Percentiles rank a stretch among this genome's conserved stretches.
Conservation (phyloP, 371 early-diverging fungal species). For the Mucor ambiguus region DNA sequence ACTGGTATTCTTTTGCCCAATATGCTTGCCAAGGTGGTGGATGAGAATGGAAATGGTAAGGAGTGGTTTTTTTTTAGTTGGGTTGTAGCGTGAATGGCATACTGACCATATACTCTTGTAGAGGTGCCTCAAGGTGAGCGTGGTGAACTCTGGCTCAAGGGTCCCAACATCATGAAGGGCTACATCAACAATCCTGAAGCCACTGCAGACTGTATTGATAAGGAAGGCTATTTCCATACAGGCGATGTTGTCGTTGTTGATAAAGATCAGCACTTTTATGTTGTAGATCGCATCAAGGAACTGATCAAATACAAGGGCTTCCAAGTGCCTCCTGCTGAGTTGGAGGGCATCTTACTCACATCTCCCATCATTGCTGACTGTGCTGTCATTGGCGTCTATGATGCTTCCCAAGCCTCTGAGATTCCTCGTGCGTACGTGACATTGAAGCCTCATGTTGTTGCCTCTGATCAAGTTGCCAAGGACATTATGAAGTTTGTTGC, state of each 20-base stretch:
- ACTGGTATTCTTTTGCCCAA: constrained; percentile 72
- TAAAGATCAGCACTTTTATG: constrained; percentile 57
- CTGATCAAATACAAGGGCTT: constrained; percentile 80
- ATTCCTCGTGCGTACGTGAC: constrained; percentile 73
- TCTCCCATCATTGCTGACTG: constrained; percentile 48
- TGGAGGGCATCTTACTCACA: constrained; percentile 20
- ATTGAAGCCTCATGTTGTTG: constrained; percentile 27
- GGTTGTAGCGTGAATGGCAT: background rate
- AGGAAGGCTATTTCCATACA: constrained; percentile 74
- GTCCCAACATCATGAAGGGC: constrained; percentile 83
- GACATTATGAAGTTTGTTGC: constrained; percentile 60
- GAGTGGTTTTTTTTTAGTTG: too few relatives aligned
- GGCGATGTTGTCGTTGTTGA: constrained; percentile 81
- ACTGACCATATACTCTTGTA: background rate
- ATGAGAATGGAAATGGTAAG: constrained; percentile 58
- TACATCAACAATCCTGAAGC: constrained; percentile 73
- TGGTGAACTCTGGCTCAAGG: constrained; percentile 81
- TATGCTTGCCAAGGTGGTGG: constrained; percentile 68
- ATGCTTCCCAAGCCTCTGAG: constrained; percentile 61
- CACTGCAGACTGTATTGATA: constrained; percentile 63
- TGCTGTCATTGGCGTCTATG: constrained; percentile 67
- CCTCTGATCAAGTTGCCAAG: constrained; percentile 18
- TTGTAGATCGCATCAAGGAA: constrained; percentile 78
- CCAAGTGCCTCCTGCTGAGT: constrained; percentile 44
- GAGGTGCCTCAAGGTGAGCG: constrained; percentile 40